Evolutionary conservation across 148 eudicot species (phyloP), one percentile per base, ranked within the genome.

Genomic region (Polygonum maritimum): DNA sequence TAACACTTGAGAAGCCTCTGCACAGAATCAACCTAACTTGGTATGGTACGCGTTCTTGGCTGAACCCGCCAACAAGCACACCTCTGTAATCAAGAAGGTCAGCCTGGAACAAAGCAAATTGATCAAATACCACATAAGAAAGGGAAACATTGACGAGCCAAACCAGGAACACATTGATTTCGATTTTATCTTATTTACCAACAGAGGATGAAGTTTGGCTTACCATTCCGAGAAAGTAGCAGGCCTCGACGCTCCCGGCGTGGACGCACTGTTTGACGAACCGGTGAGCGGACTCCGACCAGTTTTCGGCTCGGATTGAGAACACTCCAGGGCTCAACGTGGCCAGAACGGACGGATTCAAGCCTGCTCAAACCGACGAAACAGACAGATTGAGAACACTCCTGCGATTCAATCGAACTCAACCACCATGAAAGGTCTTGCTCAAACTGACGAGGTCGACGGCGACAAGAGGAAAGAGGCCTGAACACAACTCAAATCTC

Each of bases 41-140:
- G 93, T 86, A 76, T 88, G 90, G 79, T 89, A 85, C 10, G 93
- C 96, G 44, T 92, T 92, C 58, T 86, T 92, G 65, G 86, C 90
- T 70, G 97, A 90, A 70, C 91, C 97, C 8, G 93, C 97, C 33
- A 91, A 78, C 84, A 93, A 83, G 84, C 94, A 91, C 18, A 77
- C 79, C 82, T 91, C 97, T 7, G 94, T 97, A 15, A 89, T 80
- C 39, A 91, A 75, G 80, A 93, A 92, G 74, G 88, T 83, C 51
- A 92, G 74, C 97, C 97, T 92, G 85, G 76, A 63, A 76, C 71
- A 6, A 33, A 9, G 57, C 4, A 18, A 3, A 45, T 60, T 6
- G 12, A 22, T n/a, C 40, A 49, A 5, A 58, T 48, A 79, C 35
- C 36, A 26, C 4, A n/a, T n/a, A n/a, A 22, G 60, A 31, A 19